Evolutionary conservation across 2,329 filamentous ascomycete species (phyloP).

Genomic region (Colletotrichum truncatum): DNA sequence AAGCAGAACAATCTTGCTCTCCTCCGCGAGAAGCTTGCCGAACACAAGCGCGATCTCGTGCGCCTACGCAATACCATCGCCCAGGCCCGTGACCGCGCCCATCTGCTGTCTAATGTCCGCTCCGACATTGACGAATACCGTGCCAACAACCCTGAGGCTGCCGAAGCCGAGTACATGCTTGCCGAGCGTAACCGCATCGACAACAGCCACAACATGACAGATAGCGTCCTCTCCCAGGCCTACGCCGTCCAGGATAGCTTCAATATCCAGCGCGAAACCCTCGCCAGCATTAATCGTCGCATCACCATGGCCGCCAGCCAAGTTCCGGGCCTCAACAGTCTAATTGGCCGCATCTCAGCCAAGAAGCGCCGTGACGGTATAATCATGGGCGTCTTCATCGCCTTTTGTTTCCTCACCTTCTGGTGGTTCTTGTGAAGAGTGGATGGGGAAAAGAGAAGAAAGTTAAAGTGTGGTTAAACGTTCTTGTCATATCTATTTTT

Average conservation of each 20-base stretch:
- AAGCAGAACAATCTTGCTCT: constrained; percentile 96
- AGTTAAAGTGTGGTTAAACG: constrained; percentile 7
- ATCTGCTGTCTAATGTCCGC: constrained; percentile 89
- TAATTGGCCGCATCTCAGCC: constrained; percentile 92
- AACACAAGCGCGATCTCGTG: constrained; percentile 84
- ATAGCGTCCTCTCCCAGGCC: constrained; percentile 91
- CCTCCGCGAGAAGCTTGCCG: constrained; percentile 87
- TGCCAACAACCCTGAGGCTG: constrained; percentile 79
- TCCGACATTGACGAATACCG: constrained; percentile 93
- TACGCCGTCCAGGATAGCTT: constrained; percentile 98
- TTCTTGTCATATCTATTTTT: constrained; percentile 6
- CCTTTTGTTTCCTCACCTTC: constrained; percentile 88
- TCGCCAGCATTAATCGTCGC: constrained; percentile 87
- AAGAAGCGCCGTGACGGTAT: constrained; percentile 96
- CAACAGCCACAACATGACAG: constrained; percentile 87
- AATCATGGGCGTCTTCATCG: constrained; percentile 91
- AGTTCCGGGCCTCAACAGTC: constrained; percentile 89
- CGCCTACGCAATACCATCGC: constrained; percentile 78
- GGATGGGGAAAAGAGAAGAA: constrained; percentile 34
- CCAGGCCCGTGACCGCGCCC: constrained; percentile 85
- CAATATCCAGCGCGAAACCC: constrained; percentile 83
- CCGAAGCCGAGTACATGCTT: constrained; percentile 97
- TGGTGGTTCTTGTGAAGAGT: constrained; percentile 73
- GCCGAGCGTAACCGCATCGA: constrained; percentile 88
- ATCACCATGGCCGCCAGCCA: constrained; percentile 91